Base-by-base conservation (phyloP, 805 yeast species). In the Saccharomycopsis fibuligera region DNA sequence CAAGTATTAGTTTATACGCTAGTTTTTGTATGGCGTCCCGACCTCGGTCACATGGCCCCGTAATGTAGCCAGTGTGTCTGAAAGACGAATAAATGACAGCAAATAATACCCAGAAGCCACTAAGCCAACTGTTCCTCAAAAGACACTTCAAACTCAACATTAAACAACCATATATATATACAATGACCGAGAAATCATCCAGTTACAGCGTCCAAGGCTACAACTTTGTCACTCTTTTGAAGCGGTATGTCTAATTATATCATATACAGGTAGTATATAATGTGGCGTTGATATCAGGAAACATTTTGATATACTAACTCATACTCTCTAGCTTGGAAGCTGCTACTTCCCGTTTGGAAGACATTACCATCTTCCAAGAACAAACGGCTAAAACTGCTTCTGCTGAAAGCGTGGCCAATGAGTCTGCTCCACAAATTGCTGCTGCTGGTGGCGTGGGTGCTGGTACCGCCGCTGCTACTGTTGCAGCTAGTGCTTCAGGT, bases 341-440 rank as follows among this genome's bases (percentile, higher is more conserved):
- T 14, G 96, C 96, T 31, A 87, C 97, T 8, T 83, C 96, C 4
- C 79, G 97, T 43, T 77, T 89, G 57, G 97, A 89, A 61, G 96
- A 89, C 63, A 80, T 89, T 41, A 86, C 95, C 27, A 74, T 84
- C 46, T 81, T 75, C 63, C 95, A 87, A 61, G 86, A 82, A 57
- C 79, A 77, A 35, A 71, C 76, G 42, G 60, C 69, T 45, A 68
- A 67, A 49, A 33, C 46, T 12, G 33, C 2, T 9, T 10, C 35
- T 35, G 33, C 41, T 12, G 36, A 37, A 23, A 12, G 23, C n/a
- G 23, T 19, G 17, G 38, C 38, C 5, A 14, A 12, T 31, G 30
- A 17, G n/a, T 44, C 64, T 3, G 64, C 63, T 40, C 51, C 64
- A n/a, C 57, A 52, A 23, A 50, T 44, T 10, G 36, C 47, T n/a